Evolutionary conservation across 148 eudicot genomes (phyloP).

Genomic region (Rhododendron molle): DNA sequence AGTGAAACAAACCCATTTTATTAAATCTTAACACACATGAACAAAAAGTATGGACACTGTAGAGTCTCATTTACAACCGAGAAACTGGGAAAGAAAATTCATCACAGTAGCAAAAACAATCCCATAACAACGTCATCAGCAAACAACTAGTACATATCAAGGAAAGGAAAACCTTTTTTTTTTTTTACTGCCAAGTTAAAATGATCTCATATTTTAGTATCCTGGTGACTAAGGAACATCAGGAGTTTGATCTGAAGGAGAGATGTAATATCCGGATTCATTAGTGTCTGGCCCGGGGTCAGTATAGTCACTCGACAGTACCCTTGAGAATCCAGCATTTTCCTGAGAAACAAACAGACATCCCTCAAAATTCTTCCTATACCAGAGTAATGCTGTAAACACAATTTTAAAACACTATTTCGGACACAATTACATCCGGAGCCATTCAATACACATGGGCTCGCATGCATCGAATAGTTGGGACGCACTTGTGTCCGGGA

Average conservation of each 20-base stretch:
- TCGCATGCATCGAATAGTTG: no score
- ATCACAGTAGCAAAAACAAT: neutral
- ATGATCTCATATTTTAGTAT: neutral
- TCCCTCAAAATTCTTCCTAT: neutral
- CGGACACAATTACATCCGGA: neutral
- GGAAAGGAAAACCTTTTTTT: neutral
- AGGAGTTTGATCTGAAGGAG: neutral
- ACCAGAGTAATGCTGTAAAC: neutral
- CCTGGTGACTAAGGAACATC: neutral
- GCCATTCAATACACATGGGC: neutral
- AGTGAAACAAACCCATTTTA: neutral
- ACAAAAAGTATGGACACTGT: neutral
- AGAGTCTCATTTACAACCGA: neutral
- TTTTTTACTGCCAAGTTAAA: neutral
- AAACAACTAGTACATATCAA: neutral
- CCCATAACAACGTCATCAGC: neutral
- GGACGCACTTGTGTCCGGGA: neutral
- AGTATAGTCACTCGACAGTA: neutral
- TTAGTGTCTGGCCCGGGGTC: slow-evolving; percentile 14
- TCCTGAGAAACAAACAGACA: slow-evolving; percentile 14
- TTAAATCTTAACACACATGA: neutral
- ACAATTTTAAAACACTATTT: no score
- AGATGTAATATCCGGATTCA: neutral
- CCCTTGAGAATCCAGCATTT: slow-evolving; percentile 2
- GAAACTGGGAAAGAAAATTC: neutral